Evolutionary conservation across 352 stramenopile genomes (phyloP), one percentile per base, ranked within the genome.

Genomic region (Phytophthora rubi): DNA sequence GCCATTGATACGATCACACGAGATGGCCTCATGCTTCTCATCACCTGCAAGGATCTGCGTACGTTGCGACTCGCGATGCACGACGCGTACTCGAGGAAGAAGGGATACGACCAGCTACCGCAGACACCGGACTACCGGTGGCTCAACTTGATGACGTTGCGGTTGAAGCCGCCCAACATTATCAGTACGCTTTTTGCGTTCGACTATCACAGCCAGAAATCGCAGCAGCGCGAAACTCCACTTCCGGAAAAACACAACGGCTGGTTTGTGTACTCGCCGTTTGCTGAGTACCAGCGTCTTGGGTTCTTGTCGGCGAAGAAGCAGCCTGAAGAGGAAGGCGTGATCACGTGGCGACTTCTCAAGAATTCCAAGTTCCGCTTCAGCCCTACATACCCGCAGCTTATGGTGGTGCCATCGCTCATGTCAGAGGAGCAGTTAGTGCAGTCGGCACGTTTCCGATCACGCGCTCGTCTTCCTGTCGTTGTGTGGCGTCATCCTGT

Each of bases 311-410:
- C 79, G 7, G 61, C 75, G 1, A 81, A 77, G 62, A 84, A 74
- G n/a, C 65, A 71, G 32, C 57, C 39, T 1, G 68, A 77, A 52
- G 69, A 77, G 42, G 73, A 73, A 53, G 71, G 64, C 1, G 58
- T 74, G 47, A 86, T 93, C 35, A 85, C 83, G 21, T 98, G 92
- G 93, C 75, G 91, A 33, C 68, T 95, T 59, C 78, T 96, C 16
- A 95, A 95, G 73, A 97, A 97, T 59, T 93, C 84, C 61, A 95
- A 93, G 70, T 98, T 97, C 75, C 82, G 82, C 42, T 90, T 99
- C 65, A 98, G 92, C 61, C 82, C 89, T 12, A 98, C 95, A 23
- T 99, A 99, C 73, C 97, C 97, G 4, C 89, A 93, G 51, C 84
- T 98, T 15, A 92, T 99, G 79, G 88, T 98, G 10, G 97, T 98